Conservation (phyloP, 2,329 filamentous ascomycete species). For the Venturia asperata region DNA sequence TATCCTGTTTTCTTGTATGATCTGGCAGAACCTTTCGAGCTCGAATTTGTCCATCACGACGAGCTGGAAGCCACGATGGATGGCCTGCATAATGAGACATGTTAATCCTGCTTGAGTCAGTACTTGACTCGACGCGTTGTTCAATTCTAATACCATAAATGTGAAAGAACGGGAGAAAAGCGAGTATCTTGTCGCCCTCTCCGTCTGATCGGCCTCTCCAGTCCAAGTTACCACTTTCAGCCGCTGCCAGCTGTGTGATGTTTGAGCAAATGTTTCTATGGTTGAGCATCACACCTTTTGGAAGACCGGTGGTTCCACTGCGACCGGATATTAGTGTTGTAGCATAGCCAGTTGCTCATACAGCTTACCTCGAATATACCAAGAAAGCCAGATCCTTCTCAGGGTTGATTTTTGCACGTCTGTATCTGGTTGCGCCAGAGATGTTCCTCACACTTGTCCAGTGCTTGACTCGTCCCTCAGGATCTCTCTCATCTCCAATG, state of each 20-base stretch:
- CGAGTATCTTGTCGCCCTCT: constrained; percentile 21
- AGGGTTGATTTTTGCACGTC: constrained; percentile 57
- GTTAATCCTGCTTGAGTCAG: constrained; percentile 53
- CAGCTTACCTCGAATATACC: constrained; percentile 57
- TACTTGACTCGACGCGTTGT: not conserved
- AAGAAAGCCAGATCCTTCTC: constrained; percentile 72
- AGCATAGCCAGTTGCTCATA: not conserved
- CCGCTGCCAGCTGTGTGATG: constrained; percentile 46
- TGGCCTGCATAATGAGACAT: constrained; percentile 60
- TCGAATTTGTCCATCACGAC: constrained; percentile 76
- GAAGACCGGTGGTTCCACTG: constrained; percentile 81
- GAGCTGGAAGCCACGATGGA: constrained; percentile 59
- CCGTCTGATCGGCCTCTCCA: constrained; percentile 50
- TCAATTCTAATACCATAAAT: too few relatives aligned
- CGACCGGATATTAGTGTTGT: constrained; percentile 32
- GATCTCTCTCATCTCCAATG: constrained; percentile 62
- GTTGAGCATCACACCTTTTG: constrained; percentile 83
- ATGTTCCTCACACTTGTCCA: constrained; percentile 64
- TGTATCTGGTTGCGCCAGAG: constrained; percentile 51
- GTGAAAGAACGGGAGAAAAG: constrained; percentile 20
- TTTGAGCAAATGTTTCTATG: constrained; percentile 70
- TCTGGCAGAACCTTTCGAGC: constrained; percentile 66
- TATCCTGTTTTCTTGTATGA: constrained; percentile 67
- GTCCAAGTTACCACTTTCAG: constrained; percentile 46
- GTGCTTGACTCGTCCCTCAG: constrained; percentile 55